Evolutionary conservation across 2,329 filamentous ascomycete species (phyloP).

Genomic region (Scleromitrula shiraiana): DNA sequence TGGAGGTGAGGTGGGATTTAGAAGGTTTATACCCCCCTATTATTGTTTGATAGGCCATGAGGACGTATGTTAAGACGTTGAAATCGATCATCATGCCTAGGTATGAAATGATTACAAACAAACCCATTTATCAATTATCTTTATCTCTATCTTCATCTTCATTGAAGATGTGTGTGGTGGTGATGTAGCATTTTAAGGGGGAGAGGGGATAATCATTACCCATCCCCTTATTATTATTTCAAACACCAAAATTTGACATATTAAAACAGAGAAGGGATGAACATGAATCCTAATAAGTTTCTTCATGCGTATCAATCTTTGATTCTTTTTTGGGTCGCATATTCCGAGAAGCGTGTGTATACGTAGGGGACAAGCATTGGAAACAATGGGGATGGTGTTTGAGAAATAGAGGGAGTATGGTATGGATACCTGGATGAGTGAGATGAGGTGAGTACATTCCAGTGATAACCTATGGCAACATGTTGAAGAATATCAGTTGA

Average conservation of each 20-base stretch:
- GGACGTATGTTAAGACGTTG: no score
- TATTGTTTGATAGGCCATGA: not conserved
- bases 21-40: no score
- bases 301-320: slow-evolving; percentile 2
- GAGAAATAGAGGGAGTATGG: not conserved
- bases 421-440: not conserved
- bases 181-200: not conserved
- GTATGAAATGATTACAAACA: no score
- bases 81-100: no score
- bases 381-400: not conserved
- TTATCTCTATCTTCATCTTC: no score
- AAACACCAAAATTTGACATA: not conserved
- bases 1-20: no score
- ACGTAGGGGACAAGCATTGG: not conserved
- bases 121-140: no score
- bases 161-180: no score
- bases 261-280: not conserved
- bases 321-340: no score
- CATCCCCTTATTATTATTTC: no score
- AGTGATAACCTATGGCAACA: not conserved
- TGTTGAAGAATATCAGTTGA: no score
- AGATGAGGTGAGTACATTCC: not conserved
- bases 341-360: no score
- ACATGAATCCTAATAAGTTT: not conserved
- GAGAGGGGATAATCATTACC: not conserved